Conservation (phyloP, 306 rosid species). For the Neltuma alba region DNA sequence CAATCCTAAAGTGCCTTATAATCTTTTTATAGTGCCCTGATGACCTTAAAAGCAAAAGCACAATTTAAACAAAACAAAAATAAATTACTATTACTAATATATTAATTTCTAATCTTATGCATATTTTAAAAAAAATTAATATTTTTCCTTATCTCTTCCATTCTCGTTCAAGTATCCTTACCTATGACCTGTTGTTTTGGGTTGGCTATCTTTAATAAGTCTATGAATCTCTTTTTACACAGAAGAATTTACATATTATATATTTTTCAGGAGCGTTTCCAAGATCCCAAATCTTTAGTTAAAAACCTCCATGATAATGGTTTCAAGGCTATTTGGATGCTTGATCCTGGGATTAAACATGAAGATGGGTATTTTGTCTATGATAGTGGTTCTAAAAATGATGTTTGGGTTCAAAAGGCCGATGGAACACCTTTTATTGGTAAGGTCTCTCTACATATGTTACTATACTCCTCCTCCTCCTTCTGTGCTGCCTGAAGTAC, state of each 20-base stretch:
- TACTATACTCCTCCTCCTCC: conserved; percentile 10
- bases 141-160: background rate
- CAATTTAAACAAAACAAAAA: too few relatives aligned
- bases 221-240: conserved; percentile 12
- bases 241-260: conserved; percentile 13
- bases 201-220: conserved; percentile 23
- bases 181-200: conserved; percentile 23
- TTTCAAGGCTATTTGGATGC: conserved; percentile 96
- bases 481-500: conserved; percentile 19
- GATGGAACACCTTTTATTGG: conserved; percentile 80
- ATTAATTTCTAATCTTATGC: background rate
- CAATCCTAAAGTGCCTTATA: too few relatives aligned
- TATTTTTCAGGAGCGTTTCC: conserved; percentile 71
- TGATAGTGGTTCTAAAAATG: conserved; percentile 71
- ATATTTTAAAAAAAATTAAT: background rate
- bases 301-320: conserved; percentile 67
- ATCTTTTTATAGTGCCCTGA: too few relatives aligned
- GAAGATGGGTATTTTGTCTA: conserved; percentile 84
- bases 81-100: too few relatives aligned
- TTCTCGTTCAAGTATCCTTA: background rate
- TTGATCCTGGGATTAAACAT: conserved; percentile 87
- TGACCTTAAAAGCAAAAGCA: too few relatives aligned
- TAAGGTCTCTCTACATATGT: conserved; percentile 28
- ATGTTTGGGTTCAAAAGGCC: conserved; percentile 76
- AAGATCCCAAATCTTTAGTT: conserved; percentile 70